These are phyloP conservation scores for Agapanthus africanus DNA, from an alignment of 106 monocot genomes.

Conservation along the genomic window DNA sequence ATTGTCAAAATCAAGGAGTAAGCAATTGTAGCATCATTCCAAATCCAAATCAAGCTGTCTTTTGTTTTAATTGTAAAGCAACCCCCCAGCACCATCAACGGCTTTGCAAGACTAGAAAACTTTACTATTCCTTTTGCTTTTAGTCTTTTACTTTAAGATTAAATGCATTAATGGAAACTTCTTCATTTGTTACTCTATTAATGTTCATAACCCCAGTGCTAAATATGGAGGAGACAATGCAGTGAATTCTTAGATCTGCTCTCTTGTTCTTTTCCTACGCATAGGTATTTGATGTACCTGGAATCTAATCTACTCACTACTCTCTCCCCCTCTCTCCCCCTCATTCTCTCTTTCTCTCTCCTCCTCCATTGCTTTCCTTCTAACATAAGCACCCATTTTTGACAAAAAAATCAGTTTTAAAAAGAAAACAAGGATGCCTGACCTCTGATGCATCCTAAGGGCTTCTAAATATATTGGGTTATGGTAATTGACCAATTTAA, in stretches of 20 bases:
- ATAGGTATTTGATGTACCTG: not conserved
- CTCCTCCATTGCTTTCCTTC: no score
- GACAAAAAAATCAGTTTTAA: not conserved
- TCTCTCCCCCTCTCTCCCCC: slow-evolving; percentile 1
- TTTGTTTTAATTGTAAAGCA: slow-evolving; percentile 4
- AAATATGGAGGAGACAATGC: slow-evolving; percentile 8
- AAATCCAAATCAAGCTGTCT: not conserved
- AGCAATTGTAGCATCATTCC: not conserved
- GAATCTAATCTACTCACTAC: slow-evolving; percentile 2
- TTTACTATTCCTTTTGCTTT: not conserved
- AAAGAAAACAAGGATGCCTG: not conserved
- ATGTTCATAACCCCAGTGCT: not conserved
- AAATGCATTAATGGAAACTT: not conserved
- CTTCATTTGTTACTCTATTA: not conserved
- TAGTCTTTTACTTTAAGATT: not conserved
- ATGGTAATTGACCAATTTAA: not conserved
- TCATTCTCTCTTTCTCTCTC: not conserved
- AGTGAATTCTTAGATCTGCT: slow-evolving; percentile 8
- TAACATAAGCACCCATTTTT: not conserved
- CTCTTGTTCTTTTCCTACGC: slow-evolving; percentile 4
- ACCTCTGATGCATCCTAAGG: not conserved
- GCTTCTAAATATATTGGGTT: not conserved
- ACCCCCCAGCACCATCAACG: slow-evolving; percentile 5
- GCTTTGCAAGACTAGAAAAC: not conserved
- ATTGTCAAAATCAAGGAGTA: not conserved